A percentile compares a stretch with the other conserved stretches of the same genome.
phyloP scores from a whole-genome alignment of 2,329 filamentous ascomycete genomes.

The Pestalotiopsis sp. region DNA sequence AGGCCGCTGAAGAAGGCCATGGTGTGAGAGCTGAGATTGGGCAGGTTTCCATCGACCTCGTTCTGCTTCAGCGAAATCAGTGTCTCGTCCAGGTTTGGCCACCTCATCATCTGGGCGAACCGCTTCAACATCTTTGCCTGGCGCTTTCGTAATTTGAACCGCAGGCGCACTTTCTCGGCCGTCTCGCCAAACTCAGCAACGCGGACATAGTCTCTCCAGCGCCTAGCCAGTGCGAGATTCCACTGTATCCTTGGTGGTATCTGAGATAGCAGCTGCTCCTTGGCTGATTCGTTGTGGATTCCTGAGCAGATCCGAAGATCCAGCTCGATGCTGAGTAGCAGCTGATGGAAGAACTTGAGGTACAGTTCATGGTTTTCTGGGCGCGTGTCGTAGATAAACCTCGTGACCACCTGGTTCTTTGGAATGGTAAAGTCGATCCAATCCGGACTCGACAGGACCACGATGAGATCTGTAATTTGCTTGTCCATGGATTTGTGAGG shows the following conservation, averaged over 20 bases:
- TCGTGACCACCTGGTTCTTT: slow-evolving; percentile 73
- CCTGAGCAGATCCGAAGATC: slow-evolving; percentile 69
- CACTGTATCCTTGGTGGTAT: slow-evolving; percentile 73
- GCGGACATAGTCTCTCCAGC: slow-evolving; percentile 72
- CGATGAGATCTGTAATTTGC: slow-evolving; percentile 74
- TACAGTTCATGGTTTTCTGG: slow-evolving; percentile 59
- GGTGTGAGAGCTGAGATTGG: slow-evolving; percentile 65
- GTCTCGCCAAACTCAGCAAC: slow-evolving; percentile 62
- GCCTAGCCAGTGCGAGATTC: slow-evolving; percentile 72
- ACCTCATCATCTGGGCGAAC: slow-evolving; percentile 75
- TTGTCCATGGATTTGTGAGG: slow-evolving; percentile 68
- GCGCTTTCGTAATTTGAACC: slow-evolving; percentile 65
- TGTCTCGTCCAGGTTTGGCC: slow-evolving; percentile 72
- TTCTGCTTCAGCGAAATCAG: slow-evolving; percentile 63
- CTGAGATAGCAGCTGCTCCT: slow-evolving; percentile 64
- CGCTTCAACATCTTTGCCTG: slow-evolving; percentile 70
- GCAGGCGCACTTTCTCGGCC: slow-evolving; percentile 61
- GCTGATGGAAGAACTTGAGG: slow-evolving; percentile 73
- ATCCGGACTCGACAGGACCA: slow-evolving; percentile 66
- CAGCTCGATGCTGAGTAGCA: slow-evolving; percentile 74
- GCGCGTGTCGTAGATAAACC: slow-evolving; percentile 68
- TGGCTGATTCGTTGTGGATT: slow-evolving; percentile 63
- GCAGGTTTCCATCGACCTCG: slow-evolving; percentile 59
- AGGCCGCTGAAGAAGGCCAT: slow-evolving; percentile 80
- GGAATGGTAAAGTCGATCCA: slow-evolving; percentile 76